Evolutionary conservation across 257 asterid species (phyloP).

Genomic region (Coffea canephora): DNA sequence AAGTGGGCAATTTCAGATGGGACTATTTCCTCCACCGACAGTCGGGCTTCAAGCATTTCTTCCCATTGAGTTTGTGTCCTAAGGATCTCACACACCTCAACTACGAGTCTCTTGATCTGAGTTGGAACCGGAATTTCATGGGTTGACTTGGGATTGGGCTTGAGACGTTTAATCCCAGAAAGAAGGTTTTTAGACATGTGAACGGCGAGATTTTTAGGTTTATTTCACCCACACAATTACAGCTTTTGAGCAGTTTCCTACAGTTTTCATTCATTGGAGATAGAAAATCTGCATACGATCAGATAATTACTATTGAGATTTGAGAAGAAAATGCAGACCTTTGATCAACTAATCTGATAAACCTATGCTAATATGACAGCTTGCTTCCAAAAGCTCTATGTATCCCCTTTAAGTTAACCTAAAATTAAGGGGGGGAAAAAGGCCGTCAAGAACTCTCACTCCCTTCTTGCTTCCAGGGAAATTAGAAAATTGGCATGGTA

Average conservation of each 20-base stretch:
- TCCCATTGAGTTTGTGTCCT: constrained; percentile 57
- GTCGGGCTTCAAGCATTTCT: constrained; percentile 49
- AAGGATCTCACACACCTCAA: constrained; percentile 62
- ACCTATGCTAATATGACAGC: neutral
- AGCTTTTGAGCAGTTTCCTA: neutral
- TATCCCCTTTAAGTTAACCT: no score
- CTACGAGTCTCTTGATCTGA: constrained; percentile 41
- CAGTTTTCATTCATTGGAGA: neutral
- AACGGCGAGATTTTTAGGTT: neutral
- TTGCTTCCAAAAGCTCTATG: neutral
- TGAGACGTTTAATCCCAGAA: constrained; percentile 56
- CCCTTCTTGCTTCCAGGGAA: neutral
- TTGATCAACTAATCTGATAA: neutral
- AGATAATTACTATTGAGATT: neutral
- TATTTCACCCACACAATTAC: neutral
- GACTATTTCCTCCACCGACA: constrained; percentile 51
- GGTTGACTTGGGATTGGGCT: constrained; percentile 37
- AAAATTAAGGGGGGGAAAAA: no score
- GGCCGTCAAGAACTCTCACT: neutral
- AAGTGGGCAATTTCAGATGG: constrained; percentile 79
- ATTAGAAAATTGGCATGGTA: neutral
- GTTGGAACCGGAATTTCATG: constrained; percentile 29
- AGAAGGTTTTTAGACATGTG: constrained; percentile 75
- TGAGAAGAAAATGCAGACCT: neutral
- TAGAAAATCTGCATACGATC: neutral